Evolutionary conservation across 176 grass and related monocot genomes (phyloP).

Genomic region (Microstegium vimineum): DNA sequence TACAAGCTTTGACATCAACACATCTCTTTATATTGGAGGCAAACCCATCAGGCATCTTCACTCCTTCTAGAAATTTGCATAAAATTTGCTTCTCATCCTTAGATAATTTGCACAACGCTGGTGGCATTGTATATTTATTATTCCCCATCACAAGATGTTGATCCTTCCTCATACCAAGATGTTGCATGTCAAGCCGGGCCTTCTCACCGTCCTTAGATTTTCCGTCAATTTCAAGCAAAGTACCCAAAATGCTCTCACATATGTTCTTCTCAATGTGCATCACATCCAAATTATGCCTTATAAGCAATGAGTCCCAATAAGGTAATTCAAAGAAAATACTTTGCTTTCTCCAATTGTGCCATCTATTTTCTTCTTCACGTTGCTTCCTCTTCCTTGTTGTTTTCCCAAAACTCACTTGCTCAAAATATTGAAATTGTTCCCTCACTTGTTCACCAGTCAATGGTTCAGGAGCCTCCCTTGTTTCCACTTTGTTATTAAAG

Average conservation of each 20-base stretch:
- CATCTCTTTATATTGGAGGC: not conserved
- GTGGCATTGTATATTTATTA: not conserved
- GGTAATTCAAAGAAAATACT: not conserved
- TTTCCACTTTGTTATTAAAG: too few relatives aligned
- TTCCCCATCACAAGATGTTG: not conserved
- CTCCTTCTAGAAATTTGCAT: not conserved
- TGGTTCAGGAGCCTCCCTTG: too few relatives aligned
- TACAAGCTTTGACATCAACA: too few relatives aligned
- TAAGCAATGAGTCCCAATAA: not conserved
- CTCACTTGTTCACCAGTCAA: too few relatives aligned
- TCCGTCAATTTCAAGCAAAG: not conserved
- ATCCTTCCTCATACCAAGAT: not conserved
- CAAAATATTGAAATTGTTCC: not conserved
- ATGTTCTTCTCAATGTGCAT: conserved; percentile 16
- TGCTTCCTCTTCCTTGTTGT: not conserved
- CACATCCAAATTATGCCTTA: not conserved
- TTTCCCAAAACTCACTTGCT: not conserved
- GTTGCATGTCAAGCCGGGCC: not conserved
- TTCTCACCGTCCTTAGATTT: not conserved
- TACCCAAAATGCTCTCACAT: not conserved
- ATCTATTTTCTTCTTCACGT: not conserved
- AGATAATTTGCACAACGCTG: not conserved
- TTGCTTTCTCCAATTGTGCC: not conserved
- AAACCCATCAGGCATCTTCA: too few relatives aligned
- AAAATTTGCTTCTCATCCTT: not conserved